phyloP scores from a whole-genome alignment of 176 grass and related monocot species.

The Rhipidocladum racemiflorum region DNA sequence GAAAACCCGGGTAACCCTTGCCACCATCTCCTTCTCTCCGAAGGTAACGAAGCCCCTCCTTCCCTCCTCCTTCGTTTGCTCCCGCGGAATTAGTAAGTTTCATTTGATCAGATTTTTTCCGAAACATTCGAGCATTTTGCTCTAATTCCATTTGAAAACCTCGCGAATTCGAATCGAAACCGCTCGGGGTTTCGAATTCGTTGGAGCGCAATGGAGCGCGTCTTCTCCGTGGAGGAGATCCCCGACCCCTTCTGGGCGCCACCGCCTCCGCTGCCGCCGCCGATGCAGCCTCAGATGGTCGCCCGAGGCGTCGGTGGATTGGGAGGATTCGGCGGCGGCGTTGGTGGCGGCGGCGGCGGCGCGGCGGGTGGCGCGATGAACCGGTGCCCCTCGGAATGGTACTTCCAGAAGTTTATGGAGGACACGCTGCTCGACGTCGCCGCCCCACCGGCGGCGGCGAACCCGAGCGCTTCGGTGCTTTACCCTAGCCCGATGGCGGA shows the following conservation, averaged over 20 bases:
- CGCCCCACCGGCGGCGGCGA: background rate
- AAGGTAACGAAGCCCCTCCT: background rate
- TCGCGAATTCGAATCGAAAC: background rate
- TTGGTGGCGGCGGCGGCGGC: background rate
- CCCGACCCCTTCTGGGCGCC: conserved; percentile 31
- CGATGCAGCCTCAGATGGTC: background rate
- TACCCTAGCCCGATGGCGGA: background rate
- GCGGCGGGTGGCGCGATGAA: background rate
- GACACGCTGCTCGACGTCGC: conserved; percentile 4
- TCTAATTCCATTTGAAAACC: background rate
- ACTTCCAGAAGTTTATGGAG: conserved; percentile 56
- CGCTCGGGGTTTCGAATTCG: background rate
- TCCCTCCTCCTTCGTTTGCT: background rate
- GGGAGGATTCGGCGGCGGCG: background rate
- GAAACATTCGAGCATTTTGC: background rate
- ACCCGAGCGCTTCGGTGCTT: background rate
- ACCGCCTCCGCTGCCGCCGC: background rate
- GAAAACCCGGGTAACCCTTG: background rate
- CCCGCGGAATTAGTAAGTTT: background rate
- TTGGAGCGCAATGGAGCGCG: conserved; percentile 32
- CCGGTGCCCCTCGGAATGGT: conserved; percentile 36
- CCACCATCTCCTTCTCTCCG: background rate
- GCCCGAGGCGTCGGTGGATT: background rate
- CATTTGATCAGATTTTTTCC: background rate
- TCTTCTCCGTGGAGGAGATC: conserved; percentile 50